Conservation (phyloP, 1,284 basidiomycete genomes). For the Grifola frondosa region DNA sequence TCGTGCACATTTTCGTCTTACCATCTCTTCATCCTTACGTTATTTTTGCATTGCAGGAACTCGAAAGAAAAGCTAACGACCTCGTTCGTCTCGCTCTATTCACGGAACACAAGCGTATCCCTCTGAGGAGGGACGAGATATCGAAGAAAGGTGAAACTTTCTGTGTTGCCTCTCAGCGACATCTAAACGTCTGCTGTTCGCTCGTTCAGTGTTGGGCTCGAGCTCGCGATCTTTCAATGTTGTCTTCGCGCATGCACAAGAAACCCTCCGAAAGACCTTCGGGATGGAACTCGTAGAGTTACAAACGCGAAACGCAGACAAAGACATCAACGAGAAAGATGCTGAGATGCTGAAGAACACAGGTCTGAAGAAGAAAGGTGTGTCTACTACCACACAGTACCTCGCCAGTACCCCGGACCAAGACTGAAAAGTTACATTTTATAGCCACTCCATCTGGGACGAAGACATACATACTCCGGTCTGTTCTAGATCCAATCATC, state of each 20-base stretch:
- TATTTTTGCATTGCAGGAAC: constrained; percentile 41
- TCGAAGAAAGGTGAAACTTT: constrained; percentile 63
- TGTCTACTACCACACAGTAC: constrained; percentile 7
- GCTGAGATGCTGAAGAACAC: constrained; percentile 48
- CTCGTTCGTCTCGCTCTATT: constrained; percentile 76
- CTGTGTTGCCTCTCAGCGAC: background rate
- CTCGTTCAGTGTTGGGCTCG: constrained; percentile 55
- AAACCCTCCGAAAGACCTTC: constrained; percentile 56
- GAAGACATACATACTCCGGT: constrained; percentile 77
- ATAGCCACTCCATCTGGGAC: constrained; percentile 56
- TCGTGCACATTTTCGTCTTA: background rate
- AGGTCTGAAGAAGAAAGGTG: constrained; percentile 56
- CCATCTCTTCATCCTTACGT: background rate
- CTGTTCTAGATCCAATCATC: constrained; percentile 52
- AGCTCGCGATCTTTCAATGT: constrained; percentile 54
- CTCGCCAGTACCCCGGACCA: no score
- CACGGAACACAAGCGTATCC: constrained; percentile 58
- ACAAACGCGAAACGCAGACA: constrained; percentile 54
- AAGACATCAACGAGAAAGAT: constrained; percentile 36
- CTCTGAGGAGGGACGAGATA: constrained; percentile 72
- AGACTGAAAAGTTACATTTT: no score
- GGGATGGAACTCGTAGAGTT: constrained; percentile 78
- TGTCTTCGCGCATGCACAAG: constrained; percentile 60
- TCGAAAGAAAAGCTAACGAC: constrained; percentile 57
- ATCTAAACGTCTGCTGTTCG: background rate